phyloP scores from a whole-genome alignment of 805 yeast species.

The Wickerhamomyces canadensis region DNA sequence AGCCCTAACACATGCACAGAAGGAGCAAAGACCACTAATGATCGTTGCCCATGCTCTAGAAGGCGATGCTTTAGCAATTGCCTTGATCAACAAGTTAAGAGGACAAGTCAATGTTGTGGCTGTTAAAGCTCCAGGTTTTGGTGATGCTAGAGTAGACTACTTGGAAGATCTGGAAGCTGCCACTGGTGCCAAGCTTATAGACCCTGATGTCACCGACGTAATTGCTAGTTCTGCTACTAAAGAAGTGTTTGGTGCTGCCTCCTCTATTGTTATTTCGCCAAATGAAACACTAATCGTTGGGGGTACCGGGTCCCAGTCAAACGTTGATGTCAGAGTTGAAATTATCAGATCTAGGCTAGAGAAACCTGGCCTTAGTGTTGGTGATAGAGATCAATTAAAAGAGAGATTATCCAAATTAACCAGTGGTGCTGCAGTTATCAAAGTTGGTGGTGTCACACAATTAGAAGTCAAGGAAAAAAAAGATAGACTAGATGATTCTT shows the following conservation, averaged over 20 bases:
- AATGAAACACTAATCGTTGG: constrained; percentile 92
- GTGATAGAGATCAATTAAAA: constrained; percentile 95
- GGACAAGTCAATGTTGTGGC: constrained; percentile 98
- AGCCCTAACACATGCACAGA: constrained; percentile 87
- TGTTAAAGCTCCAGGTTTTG: constrained; percentile 98
- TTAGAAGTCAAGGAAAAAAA: constrained; percentile 99
- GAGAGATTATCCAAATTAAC: constrained; percentile 95
- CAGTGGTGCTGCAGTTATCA: constrained; percentile 97
- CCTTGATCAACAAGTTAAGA: constrained; percentile 93
- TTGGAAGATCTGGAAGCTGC: constrained; percentile 92
- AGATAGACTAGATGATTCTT: constrained; percentile 97
- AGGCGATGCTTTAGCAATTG: constrained; percentile 98
- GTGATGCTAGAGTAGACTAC: constrained; percentile 96
- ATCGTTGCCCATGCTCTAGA: constrained; percentile 94
- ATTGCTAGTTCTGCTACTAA: constrained; percentile 92
- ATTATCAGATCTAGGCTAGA: constrained; percentile 82
- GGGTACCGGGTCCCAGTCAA: constrained; percentile 85
- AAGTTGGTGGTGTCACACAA: constrained; percentile 96
- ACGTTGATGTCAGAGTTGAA: constrained; percentile 81
- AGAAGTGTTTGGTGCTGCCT: constrained; percentile 87
- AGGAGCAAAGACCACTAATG: constrained; percentile 86
- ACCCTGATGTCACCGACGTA: constrained; percentile 92
- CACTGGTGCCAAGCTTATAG: constrained; percentile 81
- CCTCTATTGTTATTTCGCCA: constrained; percentile 87
- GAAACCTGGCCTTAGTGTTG: constrained; percentile 67